Evolutionary conservation across 176 grass and related monocot genomes (phyloP).

Genomic region (Areca catechu): DNA sequence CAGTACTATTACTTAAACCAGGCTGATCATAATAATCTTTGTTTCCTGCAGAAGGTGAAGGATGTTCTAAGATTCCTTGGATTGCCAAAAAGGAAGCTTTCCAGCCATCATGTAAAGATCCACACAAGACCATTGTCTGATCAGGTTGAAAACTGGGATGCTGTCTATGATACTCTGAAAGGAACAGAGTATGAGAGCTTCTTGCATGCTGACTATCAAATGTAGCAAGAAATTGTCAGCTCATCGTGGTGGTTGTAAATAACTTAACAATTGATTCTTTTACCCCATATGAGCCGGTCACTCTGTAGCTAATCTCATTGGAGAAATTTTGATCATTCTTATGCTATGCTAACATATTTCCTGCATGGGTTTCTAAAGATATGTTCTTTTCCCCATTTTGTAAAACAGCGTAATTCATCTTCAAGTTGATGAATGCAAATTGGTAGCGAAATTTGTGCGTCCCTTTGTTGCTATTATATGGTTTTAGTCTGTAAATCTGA

Average conservation of each 20-base stretch:
- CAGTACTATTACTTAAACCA: neutral
- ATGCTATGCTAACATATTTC: too few species aligned
- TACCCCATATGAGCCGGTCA: too few species aligned
- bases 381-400: too few species aligned
- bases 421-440: too few species aligned
- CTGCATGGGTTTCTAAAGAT: too few species aligned
- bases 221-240: conserved; percentile 16
- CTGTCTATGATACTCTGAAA: conserved; percentile 53
- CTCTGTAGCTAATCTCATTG: conserved; percentile 1
- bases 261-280: too few species aligned
- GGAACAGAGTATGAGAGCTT: conserved; percentile 56
- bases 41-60: conserved; percentile 53
- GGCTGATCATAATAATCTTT: too few species aligned
- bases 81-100: conserved; percentile 54
- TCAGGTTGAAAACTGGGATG: conserved; percentile 81
- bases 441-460: too few species aligned
- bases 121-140: conserved; percentile 55
- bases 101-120: conserved; percentile 81
- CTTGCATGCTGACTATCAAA: conserved; percentile 38
- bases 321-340: neutral
- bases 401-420: too few species aligned
- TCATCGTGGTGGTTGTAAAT: too few species aligned
- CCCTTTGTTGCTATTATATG: too few species aligned
- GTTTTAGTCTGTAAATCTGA: too few species aligned
- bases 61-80: conserved; percentile 76